A percentile compares a stretch with the other conserved stretches of the same genome.
Conservation (phyloP, 345 rosid species). For the Pelargonium nanum region DNA sequence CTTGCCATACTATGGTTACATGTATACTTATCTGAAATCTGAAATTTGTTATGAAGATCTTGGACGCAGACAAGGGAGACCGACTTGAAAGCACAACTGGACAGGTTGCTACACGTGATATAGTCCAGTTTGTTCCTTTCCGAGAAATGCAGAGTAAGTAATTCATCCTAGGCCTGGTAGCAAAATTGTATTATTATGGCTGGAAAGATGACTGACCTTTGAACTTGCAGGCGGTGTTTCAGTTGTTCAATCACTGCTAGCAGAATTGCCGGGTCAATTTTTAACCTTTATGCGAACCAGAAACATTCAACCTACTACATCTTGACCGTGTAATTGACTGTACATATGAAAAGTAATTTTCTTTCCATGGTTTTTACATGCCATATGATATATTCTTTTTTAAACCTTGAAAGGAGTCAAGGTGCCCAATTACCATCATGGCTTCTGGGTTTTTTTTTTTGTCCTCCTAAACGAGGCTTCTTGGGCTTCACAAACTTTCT, state of each 20-base stretch:
- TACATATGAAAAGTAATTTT: neutral
- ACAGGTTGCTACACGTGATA: conserved; percentile 85
- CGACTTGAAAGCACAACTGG: conserved; percentile 74
- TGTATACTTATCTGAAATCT: neutral
- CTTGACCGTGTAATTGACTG: neutral
- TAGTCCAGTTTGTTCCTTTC: conserved; percentile 86
- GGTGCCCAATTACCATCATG: neutral
- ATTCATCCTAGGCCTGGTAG: neutral
- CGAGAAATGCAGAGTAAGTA: conserved; percentile 66
- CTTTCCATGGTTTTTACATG: neutral
- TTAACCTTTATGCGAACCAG: conserved; percentile 64
- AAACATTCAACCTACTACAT: conserved; percentile 24
- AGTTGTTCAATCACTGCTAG: conserved; percentile 69
- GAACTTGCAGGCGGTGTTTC: conserved; percentile 58
- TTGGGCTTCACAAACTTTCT: too few species aligned
- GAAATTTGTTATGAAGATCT: conserved; percentile 27
- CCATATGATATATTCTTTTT: neutral
- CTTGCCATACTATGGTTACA: neutral
- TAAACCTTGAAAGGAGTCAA: too few species aligned
- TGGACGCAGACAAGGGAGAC: conserved; percentile 89
- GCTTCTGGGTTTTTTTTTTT: neutral
- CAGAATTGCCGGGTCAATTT: conserved; percentile 82
- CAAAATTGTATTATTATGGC: neutral
- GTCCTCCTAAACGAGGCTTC: too few species aligned
- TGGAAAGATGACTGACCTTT: neutral